A percentile compares a stretch with the other conserved stretches of the same genome.
phyloP scores from a whole-genome alignment of 2,329 filamentous ascomycete species.

The Aspergillus hortae region DNA sequence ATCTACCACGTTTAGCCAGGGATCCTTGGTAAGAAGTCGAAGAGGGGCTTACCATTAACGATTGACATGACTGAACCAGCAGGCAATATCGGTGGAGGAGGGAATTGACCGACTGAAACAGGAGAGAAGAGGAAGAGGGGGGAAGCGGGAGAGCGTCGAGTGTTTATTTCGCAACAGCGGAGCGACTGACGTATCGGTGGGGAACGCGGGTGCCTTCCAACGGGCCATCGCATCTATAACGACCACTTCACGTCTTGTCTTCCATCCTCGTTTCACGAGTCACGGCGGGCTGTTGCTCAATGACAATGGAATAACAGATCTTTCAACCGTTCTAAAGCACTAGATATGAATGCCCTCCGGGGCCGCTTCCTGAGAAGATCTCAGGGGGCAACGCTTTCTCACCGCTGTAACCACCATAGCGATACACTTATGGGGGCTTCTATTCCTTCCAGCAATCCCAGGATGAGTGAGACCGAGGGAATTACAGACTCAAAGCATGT shows the following conservation, averaged over 20 bases:
- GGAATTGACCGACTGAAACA: background rate
- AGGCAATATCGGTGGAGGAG: slow-evolving; percentile 8
- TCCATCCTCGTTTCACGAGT: too few species aligned
- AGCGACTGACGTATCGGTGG: slow-evolving; percentile 8
- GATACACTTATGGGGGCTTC: slow-evolving; percentile 1
- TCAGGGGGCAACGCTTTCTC: slow-evolving; percentile 3
- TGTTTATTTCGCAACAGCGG: background rate
- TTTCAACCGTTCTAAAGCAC: slow-evolving; percentile 4
- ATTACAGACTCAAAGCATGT: slow-evolving; percentile 17
- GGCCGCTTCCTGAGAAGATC: slow-evolving; percentile 2
- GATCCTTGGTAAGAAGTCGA: background rate
- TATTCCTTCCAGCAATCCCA: slow-evolving; percentile 3
- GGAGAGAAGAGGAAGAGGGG: background rate
- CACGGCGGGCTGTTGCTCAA: background rate
- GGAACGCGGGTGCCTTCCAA: background rate
- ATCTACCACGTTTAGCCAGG: slow-evolving; percentile 40
- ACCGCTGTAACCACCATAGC: background rate
- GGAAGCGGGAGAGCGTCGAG: background rate
- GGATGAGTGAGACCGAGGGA: slow-evolving; percentile 1
- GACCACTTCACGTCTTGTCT: background rate
- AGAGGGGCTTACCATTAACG: slow-evolving; percentile 36
- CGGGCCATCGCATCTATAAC: background rate
- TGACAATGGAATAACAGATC: slow-evolving; percentile 4
- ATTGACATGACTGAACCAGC: slow-evolving; percentile 39
- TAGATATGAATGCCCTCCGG: slow-evolving; percentile 5